Evolutionary conservation across 768 basidiomycete species (phyloP), one percentile per base, ranked within the genome.

Genomic region (Kwoniella botswanensis): DNA sequence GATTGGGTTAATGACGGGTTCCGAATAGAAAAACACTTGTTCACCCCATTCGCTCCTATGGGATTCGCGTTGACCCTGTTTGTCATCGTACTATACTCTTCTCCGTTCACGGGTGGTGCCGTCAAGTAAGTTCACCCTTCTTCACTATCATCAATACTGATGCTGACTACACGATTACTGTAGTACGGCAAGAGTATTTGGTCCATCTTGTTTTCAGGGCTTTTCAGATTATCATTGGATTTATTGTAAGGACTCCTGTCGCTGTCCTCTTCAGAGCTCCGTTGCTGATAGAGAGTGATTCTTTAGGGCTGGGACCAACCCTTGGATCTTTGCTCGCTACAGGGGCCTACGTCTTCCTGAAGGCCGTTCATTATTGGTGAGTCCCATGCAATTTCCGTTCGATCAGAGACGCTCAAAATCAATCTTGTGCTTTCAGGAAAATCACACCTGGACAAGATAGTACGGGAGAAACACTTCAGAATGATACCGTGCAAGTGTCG

Each of bases 241-340:
- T 54, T 78, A 82, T 70, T 71, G 73, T 72, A 50, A 59, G 73
- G 50, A 12, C 17, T 9, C 42, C 29, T 11, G 21, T 11, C 15
- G 55, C 21, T 53, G 52, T 53, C 52, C 35, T 35, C 35, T 35
- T 35, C 18, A 54, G 53, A 35, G 35, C 35, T 6, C 35, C 35
- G 71, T 26, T 60, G 76, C 60, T 17, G 22, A 22, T 41, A n/a
- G n/a, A 29, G 42, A 63, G 6, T 10, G 44, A n/a, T 21, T 22
- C 18, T 17, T 50, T 24, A n/a, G 73, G 90, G 90, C 82, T 91
- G 7, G 91, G 91, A 50, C 90, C 90, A 0, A 87, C 87, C 65
- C 84, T 91, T 22, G 91, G 91, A 42, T 86, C 89, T 6, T 78
- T 92, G 12, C 85, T 92, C 13, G 89, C 84, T 84, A 85, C 87